phyloP scores from a whole-genome alignment of 2,329 filamentous ascomycete genomes.

The Paraconiothyrium sp. region DNA sequence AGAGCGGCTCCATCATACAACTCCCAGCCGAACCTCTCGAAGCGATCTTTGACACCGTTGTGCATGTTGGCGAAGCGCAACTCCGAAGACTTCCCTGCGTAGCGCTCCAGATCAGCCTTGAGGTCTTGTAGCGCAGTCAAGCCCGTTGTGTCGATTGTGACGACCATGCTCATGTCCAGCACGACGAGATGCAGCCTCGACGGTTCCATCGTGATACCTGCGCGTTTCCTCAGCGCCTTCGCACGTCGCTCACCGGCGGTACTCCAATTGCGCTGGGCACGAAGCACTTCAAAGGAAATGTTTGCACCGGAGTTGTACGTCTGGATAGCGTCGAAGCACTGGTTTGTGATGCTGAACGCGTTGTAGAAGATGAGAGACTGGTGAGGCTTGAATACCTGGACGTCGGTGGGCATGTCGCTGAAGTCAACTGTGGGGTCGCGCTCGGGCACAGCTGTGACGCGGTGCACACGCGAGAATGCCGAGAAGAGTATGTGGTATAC shows the following conservation, averaged over 20 bases:
- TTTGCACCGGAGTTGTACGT: slow-evolving; percentile 56
- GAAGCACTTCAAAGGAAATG: slow-evolving; percentile 46
- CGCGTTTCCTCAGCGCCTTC: slow-evolving; percentile 55
- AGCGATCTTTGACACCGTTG: slow-evolving; percentile 48
- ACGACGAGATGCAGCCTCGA: slow-evolving; percentile 60
- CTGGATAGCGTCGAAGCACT: slow-evolving; percentile 62
- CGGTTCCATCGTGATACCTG: slow-evolving; percentile 43
- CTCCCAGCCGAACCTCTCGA: slow-evolving; percentile 47
- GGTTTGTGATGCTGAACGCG: slow-evolving; percentile 62
- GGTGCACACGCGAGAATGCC: slow-evolving; percentile 60
- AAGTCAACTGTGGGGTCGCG: slow-evolving; percentile 17
- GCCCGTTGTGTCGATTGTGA: slow-evolving; percentile 65
- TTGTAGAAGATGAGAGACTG: slow-evolving; percentile 71
- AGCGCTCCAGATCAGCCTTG: slow-evolving; percentile 59
- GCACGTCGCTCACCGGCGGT: slow-evolving; percentile 62
- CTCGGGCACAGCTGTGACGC: slow-evolving; percentile 27
- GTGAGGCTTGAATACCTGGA: slow-evolving; percentile 65
- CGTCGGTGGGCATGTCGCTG: slow-evolving; percentile 55
- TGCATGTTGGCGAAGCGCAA: slow-evolving; percentile 62
- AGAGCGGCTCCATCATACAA: slow-evolving; percentile 24
- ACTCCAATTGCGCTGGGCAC: slow-evolving; percentile 63
- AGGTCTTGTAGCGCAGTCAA: slow-evolving; percentile 61
- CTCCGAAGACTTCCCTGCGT: slow-evolving; percentile 58
- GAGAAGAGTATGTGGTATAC: slow-evolving; percentile 65
- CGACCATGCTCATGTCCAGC: slow-evolving; percentile 62